A percentile compares a stretch with the other conserved stretches of the same genome.
Evolutionary conservation across 768 basidiomycete genomes (phyloP).

Genomic region (Ramaria sp.): DNA sequence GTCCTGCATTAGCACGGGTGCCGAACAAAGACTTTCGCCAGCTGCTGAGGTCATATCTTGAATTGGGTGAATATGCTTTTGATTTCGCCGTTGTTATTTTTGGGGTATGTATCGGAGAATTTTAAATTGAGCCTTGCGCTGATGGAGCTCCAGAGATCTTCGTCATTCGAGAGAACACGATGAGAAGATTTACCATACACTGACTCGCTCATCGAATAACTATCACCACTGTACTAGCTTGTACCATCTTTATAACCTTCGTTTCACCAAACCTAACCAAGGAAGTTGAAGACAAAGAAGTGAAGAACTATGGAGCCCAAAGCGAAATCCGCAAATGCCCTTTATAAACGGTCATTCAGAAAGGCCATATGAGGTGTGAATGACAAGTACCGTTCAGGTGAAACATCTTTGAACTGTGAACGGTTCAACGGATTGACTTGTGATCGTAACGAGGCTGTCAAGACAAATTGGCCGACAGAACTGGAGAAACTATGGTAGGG

Average conservation of each 20-base stretch:
- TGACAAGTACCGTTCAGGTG: conserved; percentile 68
- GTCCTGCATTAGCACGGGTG: conserved; percentile 41
- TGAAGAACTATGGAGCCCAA: conserved; percentile 92
- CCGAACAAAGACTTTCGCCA: conserved; percentile 85
- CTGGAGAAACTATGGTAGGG: conserved; percentile 61
- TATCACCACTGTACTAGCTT: conserved; percentile 11
- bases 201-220: neutral
- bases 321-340: conserved; percentile 96
- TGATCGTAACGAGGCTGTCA: conserved; percentile 82
- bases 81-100: conserved; percentile 80
- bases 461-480: conserved; percentile 93
- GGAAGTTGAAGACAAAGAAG: conserved; percentile 98
- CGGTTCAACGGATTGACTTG: conserved; percentile 87
- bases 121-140: neutral
- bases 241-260: neutral
- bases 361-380: neutral
- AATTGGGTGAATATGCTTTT: conserved; percentile 79
- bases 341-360: conserved; percentile 22
- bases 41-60: conserved; percentile 65
- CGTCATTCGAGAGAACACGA: conserved; percentile 56
- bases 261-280: conserved; percentile 46
- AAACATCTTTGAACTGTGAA: conserved; percentile 77
- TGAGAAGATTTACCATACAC: conserved; percentile 10
- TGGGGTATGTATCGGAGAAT: conserved; percentile 42
- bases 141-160: conserved; percentile 40